Conservation (phyloP, 2,329 filamentous ascomycete genomes). For the Didymella sp. region DNA sequence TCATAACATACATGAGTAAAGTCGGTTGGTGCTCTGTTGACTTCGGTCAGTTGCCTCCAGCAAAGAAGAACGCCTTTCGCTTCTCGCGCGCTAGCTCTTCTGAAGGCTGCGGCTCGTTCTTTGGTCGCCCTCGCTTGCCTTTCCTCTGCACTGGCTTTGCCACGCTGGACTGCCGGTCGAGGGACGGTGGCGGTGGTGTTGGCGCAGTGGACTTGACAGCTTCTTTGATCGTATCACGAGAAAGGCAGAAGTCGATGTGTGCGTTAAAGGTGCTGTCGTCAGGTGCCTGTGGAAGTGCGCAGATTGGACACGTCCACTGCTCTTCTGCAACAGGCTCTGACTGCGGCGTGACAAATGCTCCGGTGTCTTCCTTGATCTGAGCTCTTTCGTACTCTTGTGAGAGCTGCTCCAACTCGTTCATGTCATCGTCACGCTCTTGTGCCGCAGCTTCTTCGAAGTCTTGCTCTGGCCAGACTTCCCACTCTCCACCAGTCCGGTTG, state of each 20-base stretch:
- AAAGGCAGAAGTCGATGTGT: conserved; percentile 92
- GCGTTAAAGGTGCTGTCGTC: conserved; percentile 83
- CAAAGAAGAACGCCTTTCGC: conserved; percentile 43
- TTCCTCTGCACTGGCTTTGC: conserved; percentile 31
- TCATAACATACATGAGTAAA: not conserved
- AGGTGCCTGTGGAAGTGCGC: conserved; percentile 74
- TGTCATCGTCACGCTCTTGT: conserved; percentile 66
- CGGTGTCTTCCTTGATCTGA: conserved; percentile 17
- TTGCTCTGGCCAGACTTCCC: conserved; percentile 73
- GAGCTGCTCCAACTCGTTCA: conserved; percentile 67
- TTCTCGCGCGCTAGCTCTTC: conserved; percentile 42
- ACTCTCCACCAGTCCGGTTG: conserved; percentile 55
- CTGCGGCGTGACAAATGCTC: conserved; percentile 28
- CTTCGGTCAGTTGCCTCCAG: not conserved
- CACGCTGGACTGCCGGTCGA: conserved; percentile 18
- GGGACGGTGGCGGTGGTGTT: conserved; percentile 21
- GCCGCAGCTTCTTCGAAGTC: conserved; percentile 68
- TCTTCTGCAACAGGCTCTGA: conserved; percentile 32
- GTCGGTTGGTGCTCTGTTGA: not conserved
- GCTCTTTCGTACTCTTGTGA: conserved; percentile 62
- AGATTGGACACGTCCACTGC: conserved; percentile 88
- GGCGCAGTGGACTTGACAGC: conserved; percentile 65
- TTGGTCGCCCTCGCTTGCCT: conserved; percentile 42
- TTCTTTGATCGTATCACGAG: conserved; percentile 83
- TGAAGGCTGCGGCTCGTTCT: conserved; percentile 28